Evolutionary conservation across 2,329 filamentous ascomycete species (phyloP), one percentile per base, ranked within the genome.

Genomic region (Aspergillus sojae): DNA sequence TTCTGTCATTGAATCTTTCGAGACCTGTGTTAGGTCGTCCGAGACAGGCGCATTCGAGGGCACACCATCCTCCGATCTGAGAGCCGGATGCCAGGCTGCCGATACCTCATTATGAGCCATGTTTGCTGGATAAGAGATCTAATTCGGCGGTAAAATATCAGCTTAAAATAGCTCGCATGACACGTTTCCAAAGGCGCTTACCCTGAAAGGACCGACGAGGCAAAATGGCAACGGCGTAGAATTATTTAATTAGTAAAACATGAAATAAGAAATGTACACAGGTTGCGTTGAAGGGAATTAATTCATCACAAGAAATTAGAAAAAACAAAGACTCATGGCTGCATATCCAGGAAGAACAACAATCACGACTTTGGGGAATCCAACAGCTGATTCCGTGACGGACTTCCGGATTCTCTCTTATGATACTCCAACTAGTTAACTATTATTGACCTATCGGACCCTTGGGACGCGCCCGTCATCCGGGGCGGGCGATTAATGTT

Each of bases 81-180:
- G 74, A 23, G 85, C 85, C 52, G 85, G 85, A 78, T 88, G 84
- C 86, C 85, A 87, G 23, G 81, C 81, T 60, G 80, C 71, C 14
- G 59, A 59, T 43, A 55, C 59, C 39, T 69, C 67, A 53, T 62
- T 67, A 62, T 71, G 61, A 56, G 70, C 68, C 71, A 77, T 75
- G 34, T 53, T 68, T 57, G 60, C 50, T 58, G 54, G n/a, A 54
- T 46, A 32, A 59, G 7, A 46, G 48, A 34, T 60, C 61, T 63
- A 52, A 63, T 60, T 53, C 61, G 46, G 62, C 52, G 34, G 57
- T 56, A 26, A 45, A 58, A 62, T 11, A 50, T 67, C 58, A 67
- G 61, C 60, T 58, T 64, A 52, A 52, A 57, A 57, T 62, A 58
- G 58, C 72, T 66, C 68, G 48, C 48, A 30, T 69, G 70, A 72